Percentiles rank a stretch among this genome's conserved stretches.
phyloP scores from a whole-genome alignment of 495 filamentous ascomycete genomes.

The Aspergillus saccharolyticus region DNA sequence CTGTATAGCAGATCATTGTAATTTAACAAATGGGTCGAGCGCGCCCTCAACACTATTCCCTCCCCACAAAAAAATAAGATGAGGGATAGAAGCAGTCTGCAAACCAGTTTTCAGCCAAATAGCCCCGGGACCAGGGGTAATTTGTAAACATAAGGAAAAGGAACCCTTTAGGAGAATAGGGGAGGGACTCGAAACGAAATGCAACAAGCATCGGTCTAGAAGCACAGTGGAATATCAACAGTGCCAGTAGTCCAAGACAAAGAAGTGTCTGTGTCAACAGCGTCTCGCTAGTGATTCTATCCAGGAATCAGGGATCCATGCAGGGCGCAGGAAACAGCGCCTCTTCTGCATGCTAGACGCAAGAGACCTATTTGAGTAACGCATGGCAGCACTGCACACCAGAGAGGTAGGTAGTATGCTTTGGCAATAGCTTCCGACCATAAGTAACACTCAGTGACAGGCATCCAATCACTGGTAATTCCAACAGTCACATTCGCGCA shows the following conservation, averaged over 20 bases:
- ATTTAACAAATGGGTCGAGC: slow-evolving; percentile 2
- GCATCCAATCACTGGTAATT: neutral
- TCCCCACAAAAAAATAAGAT: neutral
- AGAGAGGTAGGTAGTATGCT: neutral
- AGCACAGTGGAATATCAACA: neutral
- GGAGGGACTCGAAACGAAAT: neutral
- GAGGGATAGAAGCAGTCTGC: neutral
- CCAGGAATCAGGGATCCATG: slow-evolving; percentile 10
- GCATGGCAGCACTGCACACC: neutral
- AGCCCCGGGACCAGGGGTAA: too few species aligned
- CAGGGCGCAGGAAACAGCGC: slow-evolving; percentile 15
- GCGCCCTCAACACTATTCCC: neutral
- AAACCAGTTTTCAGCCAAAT: neutral
- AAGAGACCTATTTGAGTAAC: slow-evolving; percentile 22
- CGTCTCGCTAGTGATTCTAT: neutral
- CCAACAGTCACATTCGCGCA: neutral
- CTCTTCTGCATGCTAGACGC: slow-evolving; percentile 18
- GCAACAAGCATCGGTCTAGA: neutral
- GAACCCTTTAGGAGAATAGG: too few species aligned
- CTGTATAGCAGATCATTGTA: slow-evolving; percentile 21
- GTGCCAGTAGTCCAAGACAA: neutral
- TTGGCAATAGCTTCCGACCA: neutral
- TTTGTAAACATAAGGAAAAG: neutral
- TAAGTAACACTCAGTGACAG: neutral
- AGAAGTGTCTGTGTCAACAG: neutral